Evolutionary conservation across 345 rosid genomes (phyloP).

Genomic region (Acer campestre): DNA sequence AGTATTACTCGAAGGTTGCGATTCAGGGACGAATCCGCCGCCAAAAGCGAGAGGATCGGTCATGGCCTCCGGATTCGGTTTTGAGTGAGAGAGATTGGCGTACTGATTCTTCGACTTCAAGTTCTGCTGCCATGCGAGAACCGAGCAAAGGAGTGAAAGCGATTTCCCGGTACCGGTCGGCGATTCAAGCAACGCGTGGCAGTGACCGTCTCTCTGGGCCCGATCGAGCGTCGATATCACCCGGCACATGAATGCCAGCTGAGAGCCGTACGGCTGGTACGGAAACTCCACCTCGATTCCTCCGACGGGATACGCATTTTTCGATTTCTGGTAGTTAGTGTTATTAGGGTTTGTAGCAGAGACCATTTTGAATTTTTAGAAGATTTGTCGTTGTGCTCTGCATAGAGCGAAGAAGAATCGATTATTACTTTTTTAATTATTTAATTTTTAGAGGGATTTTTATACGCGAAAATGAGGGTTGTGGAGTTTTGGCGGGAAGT

Average conservation of each 20-base stretch:
- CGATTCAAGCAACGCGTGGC: constrained; percentile 91
- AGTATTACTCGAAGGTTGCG: constrained; percentile 66
- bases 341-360: constrained; percentile 26
- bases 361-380: constrained; percentile 34
- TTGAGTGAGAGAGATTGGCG: constrained; percentile 46
- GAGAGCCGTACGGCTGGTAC: constrained; percentile 91
- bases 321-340: constrained; percentile 41
- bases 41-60: constrained; percentile 83
- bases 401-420: not conserved
- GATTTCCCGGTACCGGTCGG: constrained; percentile 99
- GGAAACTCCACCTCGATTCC: constrained; percentile 88
- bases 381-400: not conserved
- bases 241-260: constrained; percentile 93
- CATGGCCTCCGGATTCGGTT: constrained; percentile 64
- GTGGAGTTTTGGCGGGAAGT: constrained; percentile 18
- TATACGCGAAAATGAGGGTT: not conserved
- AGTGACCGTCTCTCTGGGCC: constrained; percentile 78
- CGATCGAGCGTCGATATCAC: constrained; percentile 93
- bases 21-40: constrained; percentile 88
- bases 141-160: constrained; percentile 92
- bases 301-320: constrained; percentile 56
- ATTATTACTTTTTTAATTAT: not conserved
- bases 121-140: constrained; percentile 89
- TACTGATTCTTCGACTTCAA: constrained; percentile 40
- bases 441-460: not conserved